A percentile compares a stretch with the other conserved stretches of the same genome.
Evolutionary conservation across 495 filamentous ascomycete species (phyloP).

Genomic region (Jackrogersella minutella): DNA sequence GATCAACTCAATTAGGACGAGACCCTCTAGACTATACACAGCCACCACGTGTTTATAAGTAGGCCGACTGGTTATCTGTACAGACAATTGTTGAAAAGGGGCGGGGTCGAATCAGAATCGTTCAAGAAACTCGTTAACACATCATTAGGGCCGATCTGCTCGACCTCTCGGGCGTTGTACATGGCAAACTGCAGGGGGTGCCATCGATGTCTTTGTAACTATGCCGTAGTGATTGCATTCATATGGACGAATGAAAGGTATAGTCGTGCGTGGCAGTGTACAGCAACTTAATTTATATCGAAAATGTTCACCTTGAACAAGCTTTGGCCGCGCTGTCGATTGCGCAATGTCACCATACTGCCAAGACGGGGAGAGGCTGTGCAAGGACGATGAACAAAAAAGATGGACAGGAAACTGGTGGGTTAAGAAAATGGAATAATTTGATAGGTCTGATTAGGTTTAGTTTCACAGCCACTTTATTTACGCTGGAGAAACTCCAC

Average conservation of each 20-base stretch:
- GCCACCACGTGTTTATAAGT: not conserved
- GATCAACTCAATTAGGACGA: not conserved
- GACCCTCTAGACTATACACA: slow-evolving; percentile 2
- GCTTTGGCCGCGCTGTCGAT: slow-evolving; percentile 16
- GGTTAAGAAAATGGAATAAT: not conserved
- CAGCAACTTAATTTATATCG: slow-evolving; percentile 9
- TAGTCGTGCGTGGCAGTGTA: slow-evolving; percentile 33
- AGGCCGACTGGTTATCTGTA: not conserved
- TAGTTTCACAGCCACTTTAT: slow-evolving; percentile 23
- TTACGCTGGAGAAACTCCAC: not conserved
- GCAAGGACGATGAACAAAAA: slow-evolving; percentile 1
- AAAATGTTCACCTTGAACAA: slow-evolving; percentile 2
- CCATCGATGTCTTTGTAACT: slow-evolving; percentile 3
- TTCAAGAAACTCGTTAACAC: not conserved
- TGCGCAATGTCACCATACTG: slow-evolving; percentile 24
- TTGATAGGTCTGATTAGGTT: not conserved
- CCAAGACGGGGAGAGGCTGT: slow-evolving; percentile 30
- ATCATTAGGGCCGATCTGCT: slow-evolving; percentile 9
- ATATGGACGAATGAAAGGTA: slow-evolving; percentile 19
- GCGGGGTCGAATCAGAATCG: slow-evolving; percentile 7
- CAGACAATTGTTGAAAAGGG: slow-evolving; percentile 2
- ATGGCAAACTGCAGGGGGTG: slow-evolving; percentile 11
- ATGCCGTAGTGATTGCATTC: not conserved
- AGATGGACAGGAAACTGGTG: not conserved
- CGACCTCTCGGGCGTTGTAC: not conserved